These are phyloP conservation scores for Russula foetens DNA, from an alignment of 768 basidiomycete genomes.

Conservation along the genomic window DNA sequence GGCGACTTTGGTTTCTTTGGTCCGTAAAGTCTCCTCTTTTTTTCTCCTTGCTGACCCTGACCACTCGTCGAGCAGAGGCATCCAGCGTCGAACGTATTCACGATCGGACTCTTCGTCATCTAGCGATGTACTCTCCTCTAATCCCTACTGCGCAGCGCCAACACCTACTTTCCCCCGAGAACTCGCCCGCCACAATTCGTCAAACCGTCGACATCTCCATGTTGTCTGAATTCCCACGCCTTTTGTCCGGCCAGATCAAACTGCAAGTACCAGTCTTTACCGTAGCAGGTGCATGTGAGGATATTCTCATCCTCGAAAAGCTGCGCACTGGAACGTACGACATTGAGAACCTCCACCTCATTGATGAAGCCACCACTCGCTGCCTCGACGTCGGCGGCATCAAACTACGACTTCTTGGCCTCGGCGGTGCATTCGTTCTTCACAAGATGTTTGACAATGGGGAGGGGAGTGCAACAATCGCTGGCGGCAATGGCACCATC, in stretches of 20 bases:
- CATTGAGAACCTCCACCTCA: constrained; percentile 83
- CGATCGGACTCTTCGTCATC: constrained; percentile 92
- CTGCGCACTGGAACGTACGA: constrained; percentile 76
- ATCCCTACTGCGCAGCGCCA: constrained; percentile 76
- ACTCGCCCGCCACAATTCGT: constrained; percentile 60
- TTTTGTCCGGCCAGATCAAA: constrained; percentile 85
- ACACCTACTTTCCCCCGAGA: constrained; percentile 67
- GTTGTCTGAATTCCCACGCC: constrained; percentile 89
- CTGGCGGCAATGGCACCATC: constrained; percentile 96
- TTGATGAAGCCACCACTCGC: constrained; percentile 95
- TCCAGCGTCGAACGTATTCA: constrained; percentile 82
- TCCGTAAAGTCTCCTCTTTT: constrained; percentile 22
- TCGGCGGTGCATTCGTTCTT: constrained; percentile 90
- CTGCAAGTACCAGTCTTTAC: constrained; percentile 92
- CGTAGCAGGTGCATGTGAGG: constrained; percentile 97
- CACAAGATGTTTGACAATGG: constrained; percentile 96
- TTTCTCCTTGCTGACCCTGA: constrained; percentile 3
- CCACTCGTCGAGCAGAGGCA: constrained; percentile 42
- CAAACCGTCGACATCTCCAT: constrained; percentile 65
- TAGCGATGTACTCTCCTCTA: constrained; percentile 93
- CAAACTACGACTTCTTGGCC: constrained; percentile 87
- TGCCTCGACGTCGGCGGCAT: constrained; percentile 88
- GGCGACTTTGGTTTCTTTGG: constrained; percentile 99
- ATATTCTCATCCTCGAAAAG: constrained; percentile 88
- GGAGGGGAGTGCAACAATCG: constrained; percentile 92